These are phyloP conservation scores for Leccinum olivaceopallidum DNA, from an alignment of 768 basidiomycete genomes.

Conservation along the genomic window DNA sequence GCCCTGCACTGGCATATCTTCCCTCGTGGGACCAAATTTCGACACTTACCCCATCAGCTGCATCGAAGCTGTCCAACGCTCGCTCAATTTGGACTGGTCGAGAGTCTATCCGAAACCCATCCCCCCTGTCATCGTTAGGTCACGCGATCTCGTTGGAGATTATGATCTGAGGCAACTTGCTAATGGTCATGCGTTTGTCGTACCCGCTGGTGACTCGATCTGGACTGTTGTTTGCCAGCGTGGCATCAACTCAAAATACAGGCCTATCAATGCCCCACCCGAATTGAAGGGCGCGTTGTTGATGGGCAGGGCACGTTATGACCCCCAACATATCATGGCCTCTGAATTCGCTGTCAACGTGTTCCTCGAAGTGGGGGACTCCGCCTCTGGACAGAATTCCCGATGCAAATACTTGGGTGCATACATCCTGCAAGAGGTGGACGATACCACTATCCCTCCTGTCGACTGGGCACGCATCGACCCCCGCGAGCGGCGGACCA, in stretches of 20 bases:
- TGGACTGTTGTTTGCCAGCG: conserved; percentile 16
- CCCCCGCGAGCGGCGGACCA: conserved; percentile 4
- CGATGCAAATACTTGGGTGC: conserved; percentile 27
- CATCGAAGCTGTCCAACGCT: conserved; percentile 13
- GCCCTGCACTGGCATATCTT: background rate
- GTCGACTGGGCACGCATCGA: conserved; percentile 10
- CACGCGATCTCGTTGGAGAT: conserved; percentile 16
- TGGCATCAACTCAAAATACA: conserved; percentile 12
- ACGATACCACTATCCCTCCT: background rate
- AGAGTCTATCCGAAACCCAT: conserved; percentile 21
- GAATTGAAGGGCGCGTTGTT: background rate
- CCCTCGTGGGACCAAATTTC: background rate
- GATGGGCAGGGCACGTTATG: conserved; percentile 11
- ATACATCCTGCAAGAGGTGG: conserved; percentile 17
- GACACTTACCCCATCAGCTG: conserved; percentile 11
- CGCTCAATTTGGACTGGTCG: conserved; percentile 8
- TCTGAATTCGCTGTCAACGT: conserved; percentile 29
- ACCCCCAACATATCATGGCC: conserved; percentile 17
- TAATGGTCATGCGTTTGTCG: conserved; percentile 9
- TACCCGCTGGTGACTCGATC: conserved; percentile 14
- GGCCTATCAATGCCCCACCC: conserved; percentile 4
- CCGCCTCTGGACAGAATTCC: background rate
- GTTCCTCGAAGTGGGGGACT: conserved; percentile 15
- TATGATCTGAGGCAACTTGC: background rate
- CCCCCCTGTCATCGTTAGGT: conserved; percentile 22